Evolutionary conservation across 208 protist species (phyloP), one percentile per base, ranked within the genome.

Genomic region (Leishmania mexicana): DNA sequence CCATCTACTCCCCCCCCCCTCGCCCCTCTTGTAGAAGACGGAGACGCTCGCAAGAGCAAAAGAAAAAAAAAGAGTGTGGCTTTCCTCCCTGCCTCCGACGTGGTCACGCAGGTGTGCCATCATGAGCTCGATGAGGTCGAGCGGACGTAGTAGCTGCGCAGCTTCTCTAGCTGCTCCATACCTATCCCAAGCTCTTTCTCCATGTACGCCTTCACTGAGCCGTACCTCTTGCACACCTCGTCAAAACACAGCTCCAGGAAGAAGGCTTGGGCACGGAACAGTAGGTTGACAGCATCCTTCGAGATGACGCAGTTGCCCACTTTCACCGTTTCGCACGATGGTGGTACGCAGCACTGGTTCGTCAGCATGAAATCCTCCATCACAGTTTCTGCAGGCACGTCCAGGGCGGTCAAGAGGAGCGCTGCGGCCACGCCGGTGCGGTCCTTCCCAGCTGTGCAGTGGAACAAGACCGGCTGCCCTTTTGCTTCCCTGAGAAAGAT

Each of bases 361-460:
- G 75, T 85, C 58, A 76, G 57, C 31, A 88, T 68, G 54, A 88
- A 93, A 76, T 93, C 89, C 19, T 86, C 89, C 71, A 89, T 81
- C 2, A 91, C 76, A n/a, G 78, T 85, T 13, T 54, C 45, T 0
- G 74, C 40, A 4, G 89, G 84, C 38, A 93, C 87, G 28, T 83
- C 81, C 19, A 90, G 83, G 19, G 80, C 71, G 51, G 78, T 79
- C 62, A 93, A 84, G 42, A 93, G 77, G 58, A 93, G 80, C 28
- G 89, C 89, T 31, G 85, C 81, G 17, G 75, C 87, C 58, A 89
- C 58, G 28, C 89, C 89, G 5, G 89, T 91, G 31, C 89, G 81
- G 75, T 93, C 89, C 65, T 91, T 93, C 7, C 89, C 87, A 0
- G 85, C 87, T 0, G 85, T 91, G 75, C 89, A 93, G 80, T 91